Base-by-base conservation (phyloP, 225 moss, liverwort and hornwort genomes). In the Pseudisothecium myosuroides region DNA sequence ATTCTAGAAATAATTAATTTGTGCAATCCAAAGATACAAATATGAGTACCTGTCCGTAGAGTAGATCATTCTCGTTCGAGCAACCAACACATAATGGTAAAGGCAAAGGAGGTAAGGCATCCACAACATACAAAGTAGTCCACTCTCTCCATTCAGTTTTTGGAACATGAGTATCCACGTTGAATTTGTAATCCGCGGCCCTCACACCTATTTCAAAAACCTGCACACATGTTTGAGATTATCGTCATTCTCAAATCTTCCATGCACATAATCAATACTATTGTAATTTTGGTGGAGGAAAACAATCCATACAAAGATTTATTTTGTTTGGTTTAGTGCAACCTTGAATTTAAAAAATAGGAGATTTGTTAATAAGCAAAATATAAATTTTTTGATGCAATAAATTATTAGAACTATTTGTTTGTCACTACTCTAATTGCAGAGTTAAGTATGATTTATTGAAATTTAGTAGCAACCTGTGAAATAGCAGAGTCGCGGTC, bases 81-180 rank as follows among this genome's bases (percentile, higher is more conserved):
- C 94, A 93, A 66, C 37, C 41, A 11, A n/a, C 10, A 52, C 91
- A 95, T 6, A 47, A 34, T n/a, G 84, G 86, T n/a, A 59, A 81
- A 82, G 90, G 84, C 24, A 75, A 23, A 52, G 81, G 73, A 76
- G 83, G 90, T 4, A 91, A 83, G 31, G 92, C 91, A 86, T 87
- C 89, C 5, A 1, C 71, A 32, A 83, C 41, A 45, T 90, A 95
- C 37, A 95, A 84, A 13, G 64, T 49, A 8, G 45, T 89, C 94
- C 94, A 92, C 77, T 95, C 94, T 49, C 26, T 81, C 94, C 94
- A 95, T 86, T 95, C 92, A 1, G 41, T 88, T 72, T 84, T 86
- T 1, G 93, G 41, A 88, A 93, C n/a, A 14, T 77, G 10, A 18
- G 68, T 29, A 49, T 87, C 86, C 47, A 91, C 37, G 18, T 82